Conservation (phyloP, 352 stramenopile species). For the Phytophthora cactorum region DNA sequence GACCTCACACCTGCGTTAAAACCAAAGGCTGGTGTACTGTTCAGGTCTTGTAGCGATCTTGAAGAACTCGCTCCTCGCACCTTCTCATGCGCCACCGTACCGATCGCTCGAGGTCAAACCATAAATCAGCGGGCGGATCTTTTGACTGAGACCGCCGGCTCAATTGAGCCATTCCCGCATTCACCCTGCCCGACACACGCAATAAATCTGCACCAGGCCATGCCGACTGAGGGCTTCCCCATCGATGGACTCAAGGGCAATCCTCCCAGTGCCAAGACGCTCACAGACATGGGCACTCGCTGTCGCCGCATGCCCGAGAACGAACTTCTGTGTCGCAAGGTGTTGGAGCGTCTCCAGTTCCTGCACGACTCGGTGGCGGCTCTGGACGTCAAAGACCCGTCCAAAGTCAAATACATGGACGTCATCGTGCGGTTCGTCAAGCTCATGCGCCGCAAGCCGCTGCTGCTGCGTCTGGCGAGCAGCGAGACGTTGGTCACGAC, state of each 20-base stretch:
- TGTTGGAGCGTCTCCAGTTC: conserved; percentile 14
- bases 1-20: too few species aligned
- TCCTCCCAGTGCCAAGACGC: conserved; percentile 5
- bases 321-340: background rate
- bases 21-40: too few species aligned
- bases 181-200: background rate
- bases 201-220: conserved; percentile 1
- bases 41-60: background rate
- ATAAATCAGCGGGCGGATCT: conserved; percentile 17
- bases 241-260: conserved; percentile 12
- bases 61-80: background rate
- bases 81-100: conserved; percentile 11
- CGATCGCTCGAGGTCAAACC: conserved; percentile 9
- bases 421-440: too few species aligned
- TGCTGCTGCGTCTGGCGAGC: too few species aligned
- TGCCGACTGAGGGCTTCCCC: conserved; percentile 5
- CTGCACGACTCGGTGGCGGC: conserved; percentile 22
- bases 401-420: too few species aligned
- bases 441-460: too few species aligned
- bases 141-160: conserved; percentile 1
- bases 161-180: conserved; percentile 5
- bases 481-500: too few species aligned
- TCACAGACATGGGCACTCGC: conserved; percentile 5
- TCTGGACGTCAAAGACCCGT: too few species aligned
- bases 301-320: conserved; percentile 27